A percentile compares a stretch with the other conserved stretches of the same genome.
phyloP scores from a whole-genome alignment of 805 yeast genomes.

The Ogataea angusta region DNA sequence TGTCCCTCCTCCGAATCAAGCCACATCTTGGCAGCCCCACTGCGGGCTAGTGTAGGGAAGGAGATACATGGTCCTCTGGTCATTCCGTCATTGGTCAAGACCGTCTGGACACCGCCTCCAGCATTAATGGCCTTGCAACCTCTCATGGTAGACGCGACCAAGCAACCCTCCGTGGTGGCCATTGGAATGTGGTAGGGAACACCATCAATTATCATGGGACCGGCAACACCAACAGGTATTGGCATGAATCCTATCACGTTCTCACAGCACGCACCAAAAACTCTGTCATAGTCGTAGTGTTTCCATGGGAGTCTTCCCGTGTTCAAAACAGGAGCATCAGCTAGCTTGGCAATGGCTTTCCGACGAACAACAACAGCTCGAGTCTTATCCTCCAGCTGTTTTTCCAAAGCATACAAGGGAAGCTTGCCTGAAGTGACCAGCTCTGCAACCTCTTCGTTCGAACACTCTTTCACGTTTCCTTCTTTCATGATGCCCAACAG shows the following conservation, averaged over 20 bases:
- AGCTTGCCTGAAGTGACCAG: conserved; percentile 73
- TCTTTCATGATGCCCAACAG: conserved; percentile 59
- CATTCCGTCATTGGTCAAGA: conserved; percentile 95
- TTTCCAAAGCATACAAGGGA: conserved; percentile 92
- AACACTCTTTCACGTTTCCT: conserved; percentile 65
- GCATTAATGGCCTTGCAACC: conserved; percentile 98
- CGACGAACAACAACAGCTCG: conserved; percentile 95
- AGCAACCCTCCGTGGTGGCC: conserved; percentile 99
- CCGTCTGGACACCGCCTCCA: conserved; percentile 95
- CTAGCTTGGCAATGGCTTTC: conserved; percentile 79
- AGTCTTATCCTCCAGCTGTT: conserved; percentile 80
- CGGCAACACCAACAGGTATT: conserved; percentile 95
- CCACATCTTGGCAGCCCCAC: conserved; percentile 95
- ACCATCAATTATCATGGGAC: conserved; percentile 91
- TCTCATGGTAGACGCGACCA: conserved; percentile 97
- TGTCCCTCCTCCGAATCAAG: conserved; percentile 95
- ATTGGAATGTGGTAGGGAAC: conserved; percentile 88
- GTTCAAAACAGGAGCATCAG: conserved; percentile 77
- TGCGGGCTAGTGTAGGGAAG: conserved; percentile 76
- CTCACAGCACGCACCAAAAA: conserved; percentile 98
- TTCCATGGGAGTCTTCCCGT: conserved; percentile 71
- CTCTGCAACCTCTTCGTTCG: conserved; percentile 68
- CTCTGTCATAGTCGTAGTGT: conserved; percentile 89
- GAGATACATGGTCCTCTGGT: conserved; percentile 98
- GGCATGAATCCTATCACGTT: conserved; percentile 97